A percentile compares a stretch with the other conserved stretches of the same genome.
Conservation (phyloP, 371 early-diverging fungal species). For the Dichotomocladium elegans region DNA sequence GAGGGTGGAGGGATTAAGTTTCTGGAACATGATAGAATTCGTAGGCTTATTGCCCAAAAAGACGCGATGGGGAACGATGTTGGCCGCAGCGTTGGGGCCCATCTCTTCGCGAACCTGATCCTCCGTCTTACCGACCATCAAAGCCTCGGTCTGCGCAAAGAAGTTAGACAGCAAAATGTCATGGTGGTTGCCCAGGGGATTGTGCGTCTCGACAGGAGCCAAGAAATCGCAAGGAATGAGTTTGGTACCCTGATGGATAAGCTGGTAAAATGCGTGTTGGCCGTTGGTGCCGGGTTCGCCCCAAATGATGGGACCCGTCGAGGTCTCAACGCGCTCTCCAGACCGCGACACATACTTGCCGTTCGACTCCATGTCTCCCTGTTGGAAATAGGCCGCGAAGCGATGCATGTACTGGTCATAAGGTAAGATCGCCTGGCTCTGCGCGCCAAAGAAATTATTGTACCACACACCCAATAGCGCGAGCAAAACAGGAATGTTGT, state of each 20-base stretch:
- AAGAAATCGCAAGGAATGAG: conserved; percentile 95
- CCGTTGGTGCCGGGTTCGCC: conserved; percentile 99
- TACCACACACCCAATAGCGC: conserved; percentile 95
- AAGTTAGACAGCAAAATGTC: conserved; percentile 97
- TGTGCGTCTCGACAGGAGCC: conserved; percentile 87
- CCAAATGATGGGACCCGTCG: conserved; percentile 98
- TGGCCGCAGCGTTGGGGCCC: conserved; percentile 56
- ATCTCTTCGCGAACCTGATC: conserved; percentile 80
- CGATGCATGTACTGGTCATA: conserved; percentile 98
- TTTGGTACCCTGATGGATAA: conserved; percentile 99
- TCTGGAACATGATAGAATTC: conserved; percentile 92
- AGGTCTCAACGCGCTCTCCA: conserved; percentile 71
- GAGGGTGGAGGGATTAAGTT: conserved; percentile 89
- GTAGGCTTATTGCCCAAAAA: conserved; percentile 98
- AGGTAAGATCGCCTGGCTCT: conserved; percentile 94
- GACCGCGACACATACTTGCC: conserved; percentile 92
- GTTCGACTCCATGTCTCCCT: conserved; percentile 99
- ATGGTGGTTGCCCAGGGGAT: conserved; percentile 91
- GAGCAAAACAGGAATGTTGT: conserved; percentile 92
- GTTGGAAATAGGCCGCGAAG: conserved; percentile 98
- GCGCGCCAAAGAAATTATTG: conserved; percentile 94
- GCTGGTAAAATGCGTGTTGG: conserved; percentile 99
- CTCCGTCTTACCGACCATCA: conserved; percentile 91
- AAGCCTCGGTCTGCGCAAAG: conserved; percentile 98
- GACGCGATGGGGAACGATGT: conserved; percentile 85